phyloP scores from a whole-genome alignment of 495 filamentous ascomycete genomes.

The Parmelia sp. region DNA sequence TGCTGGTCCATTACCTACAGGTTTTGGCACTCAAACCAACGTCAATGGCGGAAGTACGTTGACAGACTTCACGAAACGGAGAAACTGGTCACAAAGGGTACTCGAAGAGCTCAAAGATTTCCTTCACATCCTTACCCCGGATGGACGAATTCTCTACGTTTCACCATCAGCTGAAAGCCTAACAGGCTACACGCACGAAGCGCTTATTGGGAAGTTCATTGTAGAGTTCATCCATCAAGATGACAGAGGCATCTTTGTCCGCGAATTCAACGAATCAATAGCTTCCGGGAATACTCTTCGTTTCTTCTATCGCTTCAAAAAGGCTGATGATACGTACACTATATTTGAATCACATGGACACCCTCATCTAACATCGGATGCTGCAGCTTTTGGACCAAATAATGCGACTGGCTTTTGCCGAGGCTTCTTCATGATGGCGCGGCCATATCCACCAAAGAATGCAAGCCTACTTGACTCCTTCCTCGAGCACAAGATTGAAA shows the following conservation, averaged over 20 bases:
- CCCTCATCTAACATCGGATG: conserved; percentile 74
- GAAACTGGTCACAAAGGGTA: conserved; percentile 84
- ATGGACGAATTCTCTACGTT: conserved; percentile 75
- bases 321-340: conserved; percentile 62
- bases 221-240: conserved; percentile 80
- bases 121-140: conserved; percentile 75
- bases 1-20: conserved; percentile 50
- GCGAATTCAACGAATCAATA: conserved; percentile 89
- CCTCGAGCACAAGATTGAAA: conserved; percentile 95
- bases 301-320: conserved; percentile 84
- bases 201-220: conserved; percentile 68
- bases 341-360: conserved; percentile 91
- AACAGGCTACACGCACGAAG: conserved; percentile 64
- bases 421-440: conserved; percentile 89
- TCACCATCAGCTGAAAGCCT: conserved; percentile 74
- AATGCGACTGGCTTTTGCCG: conserved; percentile 66
- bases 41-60: conserved; percentile 55
- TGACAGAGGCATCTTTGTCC: conserved; percentile 75
- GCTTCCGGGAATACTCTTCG: conserved; percentile 70
- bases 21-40: conserved; percentile 46
- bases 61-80: conserved; percentile 75
- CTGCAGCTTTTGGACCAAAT: conserved; percentile 49
- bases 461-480: conserved; percentile 83
- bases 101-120: conserved; percentile 88
- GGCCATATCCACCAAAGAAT: conserved; percentile 86